Base-by-base conservation (phyloP, 73 alveolate species). In the Blepharisma stoltei region DNA sequence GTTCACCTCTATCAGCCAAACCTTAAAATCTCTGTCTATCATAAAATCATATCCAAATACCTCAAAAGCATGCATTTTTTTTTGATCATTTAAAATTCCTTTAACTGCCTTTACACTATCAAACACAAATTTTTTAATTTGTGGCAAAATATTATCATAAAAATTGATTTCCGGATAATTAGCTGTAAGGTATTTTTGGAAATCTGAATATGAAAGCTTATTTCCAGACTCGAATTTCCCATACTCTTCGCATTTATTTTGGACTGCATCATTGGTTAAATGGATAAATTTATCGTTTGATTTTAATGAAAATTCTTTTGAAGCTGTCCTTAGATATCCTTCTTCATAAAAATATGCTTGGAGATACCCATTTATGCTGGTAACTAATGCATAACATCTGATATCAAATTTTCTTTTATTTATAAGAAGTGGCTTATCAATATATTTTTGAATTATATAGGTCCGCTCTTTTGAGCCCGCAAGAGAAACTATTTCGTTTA, bases 151-250 rank as follows among this genome's bases (percentile, higher is more conserved):
- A 52, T 52, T 20, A 14, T 52, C 23, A 4, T 14, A 52, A 52
- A 52, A 52, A 52, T 52, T 20, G 0, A 52, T 52, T 14, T 52
- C 23, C 2, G 27, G n/a, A 11, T 20, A 11, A 52, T 14, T 52
- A 52, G 0, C 4, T 14, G n/a, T 52, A 14, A 52, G 23, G 23
- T 90, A 92, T 47, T 85, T 83, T 75, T 94, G 94, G 55, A 95
- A 95, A 7, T 94, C 92, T 54, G 78, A 80, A 50, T 75, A 60
- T 2, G 76, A 60, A 25, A 60, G 49, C 69, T 96, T 94, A 78
- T 93, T 94, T 27, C 99, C 99, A 41, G 81, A 86, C 81, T 96
- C 99, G 83, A 86, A 89, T 83, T 94, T 96, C 20, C 98, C 97
- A 91, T 94, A 96, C 25, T 94, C 95, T 48, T 83, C 92, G 67